These are phyloP conservation scores for Phytophthora europaea DNA, from an alignment of 352 stramenopile genomes.

Conservation along the genomic window DNA sequence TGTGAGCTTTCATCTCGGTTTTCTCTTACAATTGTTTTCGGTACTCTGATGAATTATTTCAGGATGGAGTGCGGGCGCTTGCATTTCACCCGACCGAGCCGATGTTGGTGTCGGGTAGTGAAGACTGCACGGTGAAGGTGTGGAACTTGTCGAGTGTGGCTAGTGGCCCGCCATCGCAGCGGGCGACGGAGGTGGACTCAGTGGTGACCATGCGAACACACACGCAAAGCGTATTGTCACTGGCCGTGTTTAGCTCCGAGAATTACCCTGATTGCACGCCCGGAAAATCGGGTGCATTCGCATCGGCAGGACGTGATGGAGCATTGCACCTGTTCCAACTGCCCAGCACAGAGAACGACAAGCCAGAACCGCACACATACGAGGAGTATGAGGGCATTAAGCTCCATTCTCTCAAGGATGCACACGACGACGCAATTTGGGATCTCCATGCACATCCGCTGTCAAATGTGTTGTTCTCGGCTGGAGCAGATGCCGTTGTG, in stretches of 20 bases:
- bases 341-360: constrained; percentile 65
- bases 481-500: constrained; percentile 81
- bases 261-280: constrained; percentile 70
- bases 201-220: constrained; percentile 81
- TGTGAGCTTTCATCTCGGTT: constrained; percentile 6
- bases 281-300: constrained; percentile 69
- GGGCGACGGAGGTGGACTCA: constrained; percentile 81
- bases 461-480: constrained; percentile 87
- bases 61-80: constrained; percentile 85
- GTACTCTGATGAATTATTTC: not conserved
- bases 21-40: constrained; percentile 1
- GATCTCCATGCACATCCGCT: constrained; percentile 84
- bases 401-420: constrained; percentile 72
- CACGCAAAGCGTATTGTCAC: constrained; percentile 75
- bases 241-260: constrained; percentile 80
- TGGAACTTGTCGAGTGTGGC: constrained; percentile 81
- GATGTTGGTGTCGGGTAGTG: constrained; percentile 83
- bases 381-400: constrained; percentile 82
- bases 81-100: constrained; percentile 87
- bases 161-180: constrained; percentile 72
- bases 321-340: constrained; percentile 77
- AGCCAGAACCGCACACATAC: constrained; percentile 73
- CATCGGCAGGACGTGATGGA: constrained; percentile 81
- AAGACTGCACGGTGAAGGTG: constrained; percentile 88
- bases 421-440: constrained; percentile 88